phyloP scores from a whole-genome alignment of 768 basidiomycete genomes.

The Rubroboletus satanas region DNA sequence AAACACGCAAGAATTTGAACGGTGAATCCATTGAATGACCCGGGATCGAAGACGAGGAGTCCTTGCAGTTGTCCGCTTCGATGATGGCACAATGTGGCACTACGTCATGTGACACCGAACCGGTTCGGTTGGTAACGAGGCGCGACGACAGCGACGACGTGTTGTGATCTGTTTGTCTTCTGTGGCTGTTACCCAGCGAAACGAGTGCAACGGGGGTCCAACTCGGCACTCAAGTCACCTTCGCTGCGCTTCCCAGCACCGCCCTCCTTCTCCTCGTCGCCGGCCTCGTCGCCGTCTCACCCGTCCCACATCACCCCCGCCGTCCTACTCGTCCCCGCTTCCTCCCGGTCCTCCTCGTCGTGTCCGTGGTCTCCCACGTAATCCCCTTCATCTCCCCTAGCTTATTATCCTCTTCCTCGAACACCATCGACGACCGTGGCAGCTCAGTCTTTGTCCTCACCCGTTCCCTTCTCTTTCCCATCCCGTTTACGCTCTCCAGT shows the following conservation, averaged over 20 bases:
- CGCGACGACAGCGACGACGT: background rate
- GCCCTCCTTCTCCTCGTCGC: background rate
- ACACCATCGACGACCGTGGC: slow-evolving; percentile 2
- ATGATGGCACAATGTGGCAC: too few species aligned
- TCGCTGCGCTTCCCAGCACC: background rate
- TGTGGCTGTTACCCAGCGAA: slow-evolving; percentile 13
- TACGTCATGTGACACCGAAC: too few species aligned
- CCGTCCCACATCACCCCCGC: background rate
- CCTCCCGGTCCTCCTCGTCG: background rate
- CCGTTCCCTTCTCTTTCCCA: background rate
- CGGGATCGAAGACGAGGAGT: too few species aligned
- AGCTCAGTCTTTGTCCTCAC: background rate
- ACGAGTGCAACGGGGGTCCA: slow-evolving; percentile 5
- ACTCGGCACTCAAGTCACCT: background rate
- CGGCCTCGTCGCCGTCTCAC: background rate
- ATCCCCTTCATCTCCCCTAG: too few species aligned
- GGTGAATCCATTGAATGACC: too few species aligned
- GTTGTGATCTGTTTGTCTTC: slow-evolving; percentile 15
- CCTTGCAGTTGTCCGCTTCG: too few species aligned
- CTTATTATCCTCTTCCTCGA: background rate
- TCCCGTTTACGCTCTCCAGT: background rate
- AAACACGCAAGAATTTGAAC: too few species aligned
- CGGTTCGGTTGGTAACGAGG: too few species aligned
- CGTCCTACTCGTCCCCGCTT: background rate
- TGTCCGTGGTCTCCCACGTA: background rate